Evolutionary conservation across 257 asterid species (phyloP), one percentile per base, ranked within the genome.

Genomic region (Solanum etuberosum): DNA sequence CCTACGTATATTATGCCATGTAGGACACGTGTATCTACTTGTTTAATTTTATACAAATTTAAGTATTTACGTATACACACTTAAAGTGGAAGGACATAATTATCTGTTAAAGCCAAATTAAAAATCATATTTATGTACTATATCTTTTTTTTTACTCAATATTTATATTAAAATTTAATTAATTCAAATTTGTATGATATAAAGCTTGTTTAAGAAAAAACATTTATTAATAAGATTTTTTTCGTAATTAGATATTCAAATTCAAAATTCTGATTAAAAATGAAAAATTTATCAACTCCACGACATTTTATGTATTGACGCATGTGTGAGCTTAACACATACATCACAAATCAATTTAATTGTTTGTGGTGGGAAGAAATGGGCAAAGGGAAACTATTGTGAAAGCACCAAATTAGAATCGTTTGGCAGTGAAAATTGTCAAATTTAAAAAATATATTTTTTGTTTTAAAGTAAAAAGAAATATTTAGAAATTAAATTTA

Each of bases 51-150:
- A 51, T 51, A 18, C 2, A 51, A 51, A 0, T 51, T 1, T 51
- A 51, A 51, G n/a, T 51, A n/a, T 51, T 0, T 51, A 51, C 0
- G 2, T 51, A 1, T 51, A 10, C 4, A 51, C 0, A 18, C n/a
- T 51, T n/a, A 51, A 51, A 51, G 10, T 51, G 18, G 0, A 0
- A 51, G 10, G 0, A 0, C 0, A 51, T 6, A 51, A 3, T 51
- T 51, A 0, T 2, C 0, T 4, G n/a, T 2, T 51, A 4, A 51
- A 51, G 10, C 1, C 0, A 18, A 51, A 10, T 18, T 51, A 51
- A 51, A 1, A 51, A 20, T 51, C 0, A 0, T 51, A 1, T 6
- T 51, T 51, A 51, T 51, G 10, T 51, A 0, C 18, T 51, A 1
- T 54, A 2, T 3, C 3, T 16, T 18, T 51, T 12, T 31, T 18